These are phyloP conservation scores for Suillus weaverae DNA, from an alignment of 768 basidiomycete genomes.

Conservation along the genomic window DNA sequence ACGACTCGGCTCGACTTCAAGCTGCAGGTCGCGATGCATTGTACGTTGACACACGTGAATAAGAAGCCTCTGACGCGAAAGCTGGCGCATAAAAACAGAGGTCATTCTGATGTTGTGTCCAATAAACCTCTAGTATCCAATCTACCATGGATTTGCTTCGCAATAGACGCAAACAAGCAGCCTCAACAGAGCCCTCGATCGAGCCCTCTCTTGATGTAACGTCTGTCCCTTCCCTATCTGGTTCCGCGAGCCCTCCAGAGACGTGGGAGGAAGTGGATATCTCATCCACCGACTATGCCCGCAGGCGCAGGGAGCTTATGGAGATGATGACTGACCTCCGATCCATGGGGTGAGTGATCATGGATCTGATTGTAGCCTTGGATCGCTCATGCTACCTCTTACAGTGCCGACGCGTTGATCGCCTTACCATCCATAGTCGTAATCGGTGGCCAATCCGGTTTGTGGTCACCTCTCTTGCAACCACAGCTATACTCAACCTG, in stretches of 20 bases:
- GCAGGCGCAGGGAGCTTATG: slow-evolving; percentile 40
- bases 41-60: neutral
- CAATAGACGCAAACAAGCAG: slow-evolving; percentile 1
- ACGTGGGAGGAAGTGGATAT: slow-evolving; percentile 18
- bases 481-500: slow-evolving; percentile 14
- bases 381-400: neutral
- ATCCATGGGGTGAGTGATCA: slow-evolving; percentile 31
- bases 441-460: slow-evolving; percentile 55
- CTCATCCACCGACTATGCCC: slow-evolving; percentile 40
- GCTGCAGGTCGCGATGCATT: neutral
- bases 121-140: neutral
- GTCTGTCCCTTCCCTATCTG: neutral
- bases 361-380: neutral
- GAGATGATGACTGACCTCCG: slow-evolving; percentile 38
- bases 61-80: neutral
- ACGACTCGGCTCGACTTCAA: neutral
- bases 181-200: neutral
- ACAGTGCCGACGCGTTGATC: slow-evolving; percentile 43
- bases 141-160: neutral
- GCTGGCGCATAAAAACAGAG: neutral
- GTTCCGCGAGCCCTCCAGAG: neutral
- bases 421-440: slow-evolving; percentile 52
- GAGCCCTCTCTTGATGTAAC: neutral
- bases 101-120: neutral
- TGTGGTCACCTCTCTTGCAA: slow-evolving; percentile 8